Base-by-base conservation (phyloP, 805 yeast species). In the Sungouiozyma intestinalis region DNA sequence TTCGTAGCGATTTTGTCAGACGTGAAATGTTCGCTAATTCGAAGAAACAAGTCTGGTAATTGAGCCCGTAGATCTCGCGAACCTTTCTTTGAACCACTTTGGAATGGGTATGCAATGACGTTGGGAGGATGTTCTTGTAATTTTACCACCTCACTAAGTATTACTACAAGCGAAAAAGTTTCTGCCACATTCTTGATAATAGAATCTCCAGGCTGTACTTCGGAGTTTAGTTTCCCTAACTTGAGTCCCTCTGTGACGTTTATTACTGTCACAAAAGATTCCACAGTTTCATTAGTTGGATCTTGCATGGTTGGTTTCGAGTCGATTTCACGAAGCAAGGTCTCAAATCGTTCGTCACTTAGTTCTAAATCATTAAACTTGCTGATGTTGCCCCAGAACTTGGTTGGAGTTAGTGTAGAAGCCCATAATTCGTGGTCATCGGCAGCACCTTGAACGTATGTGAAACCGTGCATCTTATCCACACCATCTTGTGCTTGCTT, bases 361-460 rank as follows among this genome's bases (percentile, higher is more conserved):
- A 53, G 40, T 3, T 41, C 39, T 7, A 41, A 38, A 39, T 65
- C 60, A 2, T 54, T 47, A 16, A 73, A 52, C 3, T 14, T 16
- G 0, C 55, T 59, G 2, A 56, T 40, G 44, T 72, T 54, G 3
- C 54, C 40, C 94, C 94, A 85, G 39, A 82, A 73, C 20, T 74
- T 39, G 0, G 52, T 50, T 0, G 88, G 77, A 1, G 68, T 71
- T 24, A 85, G 58, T 0, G 69, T 64, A 3, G 72, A 66, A 0
- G 81, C 73, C 97, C 96, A 87, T 9, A 80, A 65, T 53, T 87
- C 97, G 57, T 87, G 95, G 53, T 88, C 96, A 59, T 87, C 97
- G 0, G 92, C 96, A 0, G 95, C 92, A 1, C 97, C 97, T 60
- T 86, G 96, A 1, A 86, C 83, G 54, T 87, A 87, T 0, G 70